Conservation (phyloP, 83 land plant genomes). For the Picea abies region DNA sequence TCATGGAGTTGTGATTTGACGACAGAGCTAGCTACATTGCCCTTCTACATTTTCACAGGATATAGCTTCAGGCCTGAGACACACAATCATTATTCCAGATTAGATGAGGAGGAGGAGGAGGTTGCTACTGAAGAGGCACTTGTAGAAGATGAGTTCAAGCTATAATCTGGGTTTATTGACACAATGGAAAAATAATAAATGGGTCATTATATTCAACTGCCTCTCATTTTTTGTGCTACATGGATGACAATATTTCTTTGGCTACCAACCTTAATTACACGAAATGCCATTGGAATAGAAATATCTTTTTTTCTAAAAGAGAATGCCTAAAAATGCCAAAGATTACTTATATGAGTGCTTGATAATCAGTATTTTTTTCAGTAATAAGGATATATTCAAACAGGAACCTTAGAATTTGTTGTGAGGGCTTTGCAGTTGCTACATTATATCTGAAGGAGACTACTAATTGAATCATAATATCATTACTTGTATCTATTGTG, state of each 20-base stretch:
- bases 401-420: neutral
- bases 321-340: neutral
- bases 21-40: slow-evolving; percentile 24
- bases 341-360: neutral
- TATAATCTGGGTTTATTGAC: neutral
- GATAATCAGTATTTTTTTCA: neutral
- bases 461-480: neutral
- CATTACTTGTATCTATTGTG: neutral
- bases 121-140: slow-evolving; percentile 23
- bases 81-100: slow-evolving; percentile 70
- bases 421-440: neutral
- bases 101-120: slow-evolving; percentile 80
- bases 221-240: neutral
- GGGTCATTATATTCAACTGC: neutral
- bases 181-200: no score
- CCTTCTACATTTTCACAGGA: slow-evolving; percentile 57
- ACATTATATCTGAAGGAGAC: neutral
- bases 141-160: slow-evolving; percentile 7
- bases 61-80: slow-evolving; percentile 73
- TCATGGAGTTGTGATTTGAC: slow-evolving; percentile 63
- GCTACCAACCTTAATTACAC: neutral
- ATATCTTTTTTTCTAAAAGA: neutral
- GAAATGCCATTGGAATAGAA: neutral
- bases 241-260: neutral
- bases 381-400: neutral